Percentiles rank a stretch among this genome's conserved stretches.
Evolutionary conservation across 1,284 basidiomycete species (phyloP).

Genomic region (Boletellus deceptivus): DNA sequence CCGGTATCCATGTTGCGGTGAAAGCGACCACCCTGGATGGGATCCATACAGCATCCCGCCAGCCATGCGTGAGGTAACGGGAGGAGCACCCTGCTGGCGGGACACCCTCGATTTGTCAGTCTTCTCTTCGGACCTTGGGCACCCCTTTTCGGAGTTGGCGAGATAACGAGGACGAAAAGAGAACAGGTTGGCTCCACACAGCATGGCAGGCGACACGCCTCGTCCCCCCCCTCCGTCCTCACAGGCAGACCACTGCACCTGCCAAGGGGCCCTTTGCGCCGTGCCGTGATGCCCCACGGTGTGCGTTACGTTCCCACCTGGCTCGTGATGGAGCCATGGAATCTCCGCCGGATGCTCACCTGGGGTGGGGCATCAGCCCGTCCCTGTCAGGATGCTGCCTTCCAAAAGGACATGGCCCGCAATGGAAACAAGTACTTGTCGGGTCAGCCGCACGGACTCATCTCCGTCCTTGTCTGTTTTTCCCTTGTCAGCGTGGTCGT

Average conservation of each 20-base stretch:
- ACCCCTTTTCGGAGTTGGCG: slow-evolving; percentile 32
- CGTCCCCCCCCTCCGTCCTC: no score
- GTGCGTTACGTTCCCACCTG: no score
- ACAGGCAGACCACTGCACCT: background rate
- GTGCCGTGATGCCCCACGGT: background rate
- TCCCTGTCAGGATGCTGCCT: slow-evolving; percentile 13
- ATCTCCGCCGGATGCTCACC: slow-evolving; percentile 4
- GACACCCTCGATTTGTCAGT: slow-evolving; percentile 22
- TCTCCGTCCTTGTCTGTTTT: slow-evolving; percentile 8
- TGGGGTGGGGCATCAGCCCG: background rate
- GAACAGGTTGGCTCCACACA: slow-evolving; percentile 16
- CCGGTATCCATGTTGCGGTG: slow-evolving; percentile 5
- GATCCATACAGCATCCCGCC: slow-evolving; percentile 29
- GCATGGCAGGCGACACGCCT: slow-evolving; percentile 12
- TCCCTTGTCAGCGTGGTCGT: background rate
- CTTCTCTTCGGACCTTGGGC: slow-evolving; percentile 30
- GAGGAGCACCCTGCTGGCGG: background rate
- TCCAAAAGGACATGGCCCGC: no score
- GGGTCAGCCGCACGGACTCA: slow-evolving; percentile 1
- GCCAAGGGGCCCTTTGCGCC: background rate
- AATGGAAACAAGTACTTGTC: no score
- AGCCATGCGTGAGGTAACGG: background rate
- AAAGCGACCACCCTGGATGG: background rate
- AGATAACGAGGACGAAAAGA: no score
- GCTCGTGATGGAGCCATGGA: background rate